These are phyloP conservation scores for Hyaloperonospora arabidopsidis DNA, from an alignment of 352 stramenopile species.

Conservation along the genomic window DNA sequence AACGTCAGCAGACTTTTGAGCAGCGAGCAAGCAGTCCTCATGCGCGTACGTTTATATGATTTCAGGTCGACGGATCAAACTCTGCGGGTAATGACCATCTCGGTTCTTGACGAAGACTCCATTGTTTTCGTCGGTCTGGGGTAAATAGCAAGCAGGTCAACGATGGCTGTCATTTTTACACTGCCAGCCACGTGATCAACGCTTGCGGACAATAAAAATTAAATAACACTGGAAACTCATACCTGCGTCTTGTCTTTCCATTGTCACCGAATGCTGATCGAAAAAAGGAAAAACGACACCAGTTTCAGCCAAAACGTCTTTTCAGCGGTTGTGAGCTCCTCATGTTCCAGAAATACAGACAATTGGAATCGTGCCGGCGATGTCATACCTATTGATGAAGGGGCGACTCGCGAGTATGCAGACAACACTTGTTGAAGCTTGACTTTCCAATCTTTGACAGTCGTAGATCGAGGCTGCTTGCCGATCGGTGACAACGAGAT, in stretches of 20 bases:
- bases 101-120: constrained; percentile 12
- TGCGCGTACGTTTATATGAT: constrained; percentile 17
- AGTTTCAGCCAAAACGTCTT: constrained; percentile 52
- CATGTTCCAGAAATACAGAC: constrained; percentile 25
- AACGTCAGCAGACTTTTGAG: constrained; percentile 13
- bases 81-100: constrained; percentile 7
- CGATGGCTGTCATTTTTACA: constrained; percentile 5
- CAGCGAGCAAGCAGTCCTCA: constrained; percentile 8
- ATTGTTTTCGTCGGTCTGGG: constrained; percentile 8
- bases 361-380: constrained; percentile 25
- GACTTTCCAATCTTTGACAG: constrained; percentile 30
- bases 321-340: constrained; percentile 28
- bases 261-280: constrained; percentile 6
- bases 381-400: not conserved
- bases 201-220: constrained; percentile 28
- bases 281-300: constrained; percentile 58
- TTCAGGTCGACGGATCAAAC: constrained; percentile 10
- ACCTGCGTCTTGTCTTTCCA: constrained; percentile 10
- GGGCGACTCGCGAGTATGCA: constrained; percentile 14
- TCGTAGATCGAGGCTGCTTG: constrained; percentile 1
- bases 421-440: constrained; percentile 29
- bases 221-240: constrained; percentile 32
- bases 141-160: constrained; percentile 24
- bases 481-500: constrained; percentile 8
- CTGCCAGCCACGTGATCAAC: constrained; percentile 5